Evolutionary conservation across 257 asterid genomes (phyloP).

Genomic region (Fraxinus americana): DNA sequence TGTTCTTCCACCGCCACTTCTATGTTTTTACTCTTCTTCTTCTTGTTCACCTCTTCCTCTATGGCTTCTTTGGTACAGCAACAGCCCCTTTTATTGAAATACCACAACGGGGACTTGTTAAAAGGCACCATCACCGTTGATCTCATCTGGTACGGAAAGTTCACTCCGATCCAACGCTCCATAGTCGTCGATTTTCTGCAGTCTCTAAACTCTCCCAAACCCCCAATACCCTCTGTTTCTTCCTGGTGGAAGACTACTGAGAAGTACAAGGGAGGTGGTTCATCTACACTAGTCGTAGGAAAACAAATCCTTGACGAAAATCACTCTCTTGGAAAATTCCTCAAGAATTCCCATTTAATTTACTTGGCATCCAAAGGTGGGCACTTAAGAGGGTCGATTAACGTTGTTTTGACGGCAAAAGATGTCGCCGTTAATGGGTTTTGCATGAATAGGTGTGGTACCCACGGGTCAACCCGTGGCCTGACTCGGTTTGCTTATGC

Average conservation of each 20-base stretch:
- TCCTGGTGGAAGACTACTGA: constrained; percentile 72
- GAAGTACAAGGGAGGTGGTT: constrained; percentile 53
- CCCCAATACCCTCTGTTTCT: constrained; percentile 50
- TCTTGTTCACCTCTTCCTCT: constrained; percentile 34
- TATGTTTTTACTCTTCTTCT: constrained; percentile 6
- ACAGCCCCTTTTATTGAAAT: constrained; percentile 54
- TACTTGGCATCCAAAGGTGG: constrained; percentile 70
- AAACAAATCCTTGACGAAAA: constrained; percentile 59
- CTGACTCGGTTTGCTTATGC: constrained; percentile 64
- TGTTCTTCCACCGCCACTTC: constrained; percentile 22
- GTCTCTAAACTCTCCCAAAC: constrained; percentile 35
- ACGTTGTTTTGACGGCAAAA: constrained; percentile 72
- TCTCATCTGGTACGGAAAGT: constrained; percentile 67
- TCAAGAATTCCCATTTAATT: constrained; percentile 47
- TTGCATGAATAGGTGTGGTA: constrained; percentile 73
- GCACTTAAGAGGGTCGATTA: constrained; percentile 39
- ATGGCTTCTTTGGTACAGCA: constrained; percentile 53
- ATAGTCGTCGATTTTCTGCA: constrained; percentile 63
- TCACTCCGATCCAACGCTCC: constrained; percentile 59
- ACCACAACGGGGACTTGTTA: constrained; percentile 59
- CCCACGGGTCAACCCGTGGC: constrained; percentile 70
- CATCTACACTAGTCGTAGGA: constrained; percentile 43
- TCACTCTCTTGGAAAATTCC: constrained; percentile 54
- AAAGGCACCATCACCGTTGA: constrained; percentile 60
- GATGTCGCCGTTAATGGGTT: constrained; percentile 74